phyloP scores from a whole-genome alignment of 2,329 filamentous ascomycete genomes.

The Sarocladiaceae sp. region DNA sequence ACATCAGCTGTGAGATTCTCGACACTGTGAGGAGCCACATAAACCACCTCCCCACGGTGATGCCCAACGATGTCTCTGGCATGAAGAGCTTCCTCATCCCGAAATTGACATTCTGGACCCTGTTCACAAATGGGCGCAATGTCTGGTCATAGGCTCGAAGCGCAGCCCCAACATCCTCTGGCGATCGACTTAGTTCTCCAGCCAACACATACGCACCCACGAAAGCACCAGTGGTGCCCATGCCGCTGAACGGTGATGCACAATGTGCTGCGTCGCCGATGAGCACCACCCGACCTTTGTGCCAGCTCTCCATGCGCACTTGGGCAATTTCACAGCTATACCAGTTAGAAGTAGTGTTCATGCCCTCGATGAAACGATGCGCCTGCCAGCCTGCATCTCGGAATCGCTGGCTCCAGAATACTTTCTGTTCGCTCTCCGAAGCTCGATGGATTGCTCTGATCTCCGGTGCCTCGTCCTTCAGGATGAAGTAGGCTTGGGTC shows the following conservation, averaged over 20 bases:
- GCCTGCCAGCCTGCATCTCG: conserved; percentile 37
- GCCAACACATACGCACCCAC: conserved; percentile 47
- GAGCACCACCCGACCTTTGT: conserved; percentile 34
- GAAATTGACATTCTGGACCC: conserved; percentile 12
- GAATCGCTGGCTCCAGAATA: conserved; percentile 25
- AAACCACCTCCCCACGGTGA: conserved; percentile 6
- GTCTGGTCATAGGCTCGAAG: conserved; percentile 12
- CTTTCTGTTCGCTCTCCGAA: conserved; percentile 26
- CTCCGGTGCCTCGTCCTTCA: conserved; percentile 20
- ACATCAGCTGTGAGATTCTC: conserved; percentile 11
- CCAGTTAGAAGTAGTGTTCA: conserved; percentile 31
- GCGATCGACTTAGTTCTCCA: conserved; percentile 33
- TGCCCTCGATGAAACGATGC: conserved; percentile 23
- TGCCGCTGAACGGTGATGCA: conserved; percentile 38
- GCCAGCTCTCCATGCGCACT: conserved; percentile 30
- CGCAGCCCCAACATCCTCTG: conserved; percentile 10
- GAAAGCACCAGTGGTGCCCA: conserved; percentile 38
- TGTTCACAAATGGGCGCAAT: conserved; percentile 12
- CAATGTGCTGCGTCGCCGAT: conserved; percentile 46
- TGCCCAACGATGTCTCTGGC: conserved; percentile 10
- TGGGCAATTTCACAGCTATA: conserved; percentile 37
- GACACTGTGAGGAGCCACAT: conserved; percentile 12
- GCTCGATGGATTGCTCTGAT: neutral
- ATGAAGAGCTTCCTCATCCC: conserved; percentile 6
- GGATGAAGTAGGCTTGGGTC: conserved; percentile 29